phyloP scores from a whole-genome alignment of 768 basidiomycete genomes.

The Leccinellum rugosiceps region DNA sequence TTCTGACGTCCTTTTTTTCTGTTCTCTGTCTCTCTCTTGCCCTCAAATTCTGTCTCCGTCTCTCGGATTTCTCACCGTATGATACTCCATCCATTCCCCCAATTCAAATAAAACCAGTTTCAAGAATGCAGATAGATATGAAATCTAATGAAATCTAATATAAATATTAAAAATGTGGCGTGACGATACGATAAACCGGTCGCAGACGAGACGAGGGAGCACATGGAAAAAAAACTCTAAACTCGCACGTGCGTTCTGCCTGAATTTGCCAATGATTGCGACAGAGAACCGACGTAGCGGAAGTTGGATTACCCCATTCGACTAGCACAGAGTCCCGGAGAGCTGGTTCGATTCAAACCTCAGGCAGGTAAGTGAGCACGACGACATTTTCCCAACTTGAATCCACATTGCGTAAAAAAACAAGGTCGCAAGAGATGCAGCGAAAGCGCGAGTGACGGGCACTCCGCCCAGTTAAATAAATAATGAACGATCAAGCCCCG shows the following conservation, averaged over 20 bases:
- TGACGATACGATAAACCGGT: not conserved
- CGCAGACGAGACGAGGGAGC: not conserved
- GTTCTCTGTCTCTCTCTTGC: not conserved
- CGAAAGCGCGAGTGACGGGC: not conserved
- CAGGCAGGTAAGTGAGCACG: no score
- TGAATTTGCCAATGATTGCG: not conserved
- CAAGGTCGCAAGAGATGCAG: not conserved
- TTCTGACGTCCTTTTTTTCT: not conserved
- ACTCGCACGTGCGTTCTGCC: not conserved
- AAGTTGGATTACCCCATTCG: not conserved
- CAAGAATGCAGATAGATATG: not conserved
- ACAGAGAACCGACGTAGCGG: not conserved
- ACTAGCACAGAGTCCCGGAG: not conserved
- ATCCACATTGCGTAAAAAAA: no score
- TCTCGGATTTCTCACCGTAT: not conserved
- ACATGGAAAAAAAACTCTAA: not conserved
- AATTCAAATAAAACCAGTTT: not conserved
- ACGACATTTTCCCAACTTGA: no score
- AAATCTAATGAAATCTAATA: not conserved
- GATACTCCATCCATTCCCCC: not conserved
- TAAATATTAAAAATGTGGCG: not conserved
- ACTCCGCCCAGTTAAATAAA: not conserved
- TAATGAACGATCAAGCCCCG: not conserved
- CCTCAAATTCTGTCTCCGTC: not conserved
- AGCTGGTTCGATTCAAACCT: not conserved